Evolutionary conservation across 2,329 filamentous ascomycete species (phyloP), one percentile per base, ranked within the genome.

Genomic region (Fusarium sp.): DNA sequence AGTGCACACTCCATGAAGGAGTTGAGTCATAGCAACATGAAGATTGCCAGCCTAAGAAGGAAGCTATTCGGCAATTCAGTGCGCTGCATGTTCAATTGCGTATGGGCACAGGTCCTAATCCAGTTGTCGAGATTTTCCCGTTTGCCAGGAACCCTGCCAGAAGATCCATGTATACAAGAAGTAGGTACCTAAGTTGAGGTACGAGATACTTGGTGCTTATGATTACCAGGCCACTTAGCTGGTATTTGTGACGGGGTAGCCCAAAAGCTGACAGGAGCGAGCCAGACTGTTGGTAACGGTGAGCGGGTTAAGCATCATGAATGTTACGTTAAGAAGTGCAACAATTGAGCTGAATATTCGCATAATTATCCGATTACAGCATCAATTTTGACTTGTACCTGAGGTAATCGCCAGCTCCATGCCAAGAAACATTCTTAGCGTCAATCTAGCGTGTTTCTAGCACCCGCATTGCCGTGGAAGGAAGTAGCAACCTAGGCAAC

Each of bases 361-460:
- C 54, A 53, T 20, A 42, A 32, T 30, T 48, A 34, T 52, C 21
- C 42, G 24, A 43, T 30, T 11, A 28, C 21, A 38, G 26, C 9
- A 48, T 38, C 34, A 36, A 20, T 43, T 43, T 48, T 17, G 7
- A 36, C 15, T 34, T 28, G 45, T 63, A 57, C 60, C 58, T 63
- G 44, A 20, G 44, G 45, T 34, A 40, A 50, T 56, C 60, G 50
- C 56, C 62, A 60, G 43, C 47, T 36, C 17, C 34, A 36, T 65
- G 65, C 65, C 43, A 59, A 55, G 50, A 65, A 52, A 57, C 46
- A 59, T 56, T 56, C 45, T 61, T 68, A 68, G 65, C 39, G 65
- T 28, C 50, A 43, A 47, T 66, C 61, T 68, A 68, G 65, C 42
- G 61, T 52, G 56, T 45, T 68, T 68, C 65, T 63, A 66, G 65